A percentile compares a stretch with the other conserved stretches of the same genome.
These are phyloP conservation scores for Golubevia sp. DNA, from an alignment of 1,284 basidiomycete genomes.

Conservation along the genomic window DNA sequence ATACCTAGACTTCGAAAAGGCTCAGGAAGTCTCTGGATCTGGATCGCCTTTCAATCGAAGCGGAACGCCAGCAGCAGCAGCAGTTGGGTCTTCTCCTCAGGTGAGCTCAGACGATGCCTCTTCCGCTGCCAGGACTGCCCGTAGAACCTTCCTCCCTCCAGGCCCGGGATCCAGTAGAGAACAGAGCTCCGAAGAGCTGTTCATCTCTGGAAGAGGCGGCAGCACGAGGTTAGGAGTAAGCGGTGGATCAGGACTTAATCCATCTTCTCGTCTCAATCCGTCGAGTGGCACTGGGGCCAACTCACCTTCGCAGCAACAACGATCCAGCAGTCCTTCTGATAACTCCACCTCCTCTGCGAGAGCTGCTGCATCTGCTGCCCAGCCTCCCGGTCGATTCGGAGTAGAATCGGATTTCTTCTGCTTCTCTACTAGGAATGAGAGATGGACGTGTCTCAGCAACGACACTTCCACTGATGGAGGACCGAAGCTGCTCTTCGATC, in stretches of 20 bases:
- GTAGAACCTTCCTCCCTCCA: neutral
- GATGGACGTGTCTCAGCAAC: constrained; percentile 37
- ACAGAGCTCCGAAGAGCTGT: neutral
- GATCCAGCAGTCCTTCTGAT: neutral
- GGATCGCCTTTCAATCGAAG: constrained; percentile 1
- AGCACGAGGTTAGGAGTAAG: too few relatives aligned
- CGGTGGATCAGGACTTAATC: too few relatives aligned
- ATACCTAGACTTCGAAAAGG: constrained; percentile 37
- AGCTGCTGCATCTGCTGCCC: neutral
- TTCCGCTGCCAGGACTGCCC: neutral
- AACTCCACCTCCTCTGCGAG: neutral
- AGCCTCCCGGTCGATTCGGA: constrained; percentile 5
- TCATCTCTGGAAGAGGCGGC: neutral
- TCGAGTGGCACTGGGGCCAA: too few relatives aligned
- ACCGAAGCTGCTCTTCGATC: constrained; percentile 77
- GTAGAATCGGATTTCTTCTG: constrained; percentile 45
- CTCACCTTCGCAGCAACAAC: too few relatives aligned
- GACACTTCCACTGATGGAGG: constrained; percentile 66
- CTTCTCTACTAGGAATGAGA: constrained; percentile 45
- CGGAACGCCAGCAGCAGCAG: constrained; percentile 4
- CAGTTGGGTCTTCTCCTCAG: neutral
- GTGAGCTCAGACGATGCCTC: neutral
- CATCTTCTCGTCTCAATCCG: too few relatives aligned
- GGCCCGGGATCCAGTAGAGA: neutral
- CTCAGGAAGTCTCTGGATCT: neutral